These are phyloP conservation scores for Cladophialophora psammophila DNA, from an alignment of 2,329 filamentous ascomycete species.

Conservation along the genomic window DNA sequence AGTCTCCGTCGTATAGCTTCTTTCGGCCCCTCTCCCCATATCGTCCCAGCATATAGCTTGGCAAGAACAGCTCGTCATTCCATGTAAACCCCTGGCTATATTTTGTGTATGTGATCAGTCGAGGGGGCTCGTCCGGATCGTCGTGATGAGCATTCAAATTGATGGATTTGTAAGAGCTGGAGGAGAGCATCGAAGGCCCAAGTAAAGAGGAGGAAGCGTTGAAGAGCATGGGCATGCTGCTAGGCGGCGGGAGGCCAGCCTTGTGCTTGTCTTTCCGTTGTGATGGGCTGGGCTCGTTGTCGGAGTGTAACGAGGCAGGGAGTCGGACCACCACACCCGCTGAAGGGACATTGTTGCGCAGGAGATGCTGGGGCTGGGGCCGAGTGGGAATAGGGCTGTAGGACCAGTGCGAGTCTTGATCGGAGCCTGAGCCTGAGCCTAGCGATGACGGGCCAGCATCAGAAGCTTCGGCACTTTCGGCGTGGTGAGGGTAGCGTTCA, in stretches of 20 bases:
- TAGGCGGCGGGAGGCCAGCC: constrained; percentile 31
- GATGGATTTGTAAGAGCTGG: constrained; percentile 42
- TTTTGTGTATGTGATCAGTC: constrained; percentile 41
- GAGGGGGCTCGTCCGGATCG: constrained; percentile 40
- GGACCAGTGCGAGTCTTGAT: constrained; percentile 35
- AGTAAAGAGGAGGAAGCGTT: constrained; percentile 36
- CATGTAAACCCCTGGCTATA: constrained; percentile 42
- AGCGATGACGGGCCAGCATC: constrained; percentile 39
- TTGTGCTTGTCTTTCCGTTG: constrained; percentile 40
- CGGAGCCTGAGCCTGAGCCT: constrained; percentile 30
- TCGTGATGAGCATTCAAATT: constrained; percentile 39
- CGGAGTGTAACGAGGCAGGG: constrained; percentile 6
- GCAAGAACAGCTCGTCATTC: constrained; percentile 43
- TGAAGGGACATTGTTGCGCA: constrained; percentile 32
- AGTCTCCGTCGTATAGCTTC: constrained; percentile 40
- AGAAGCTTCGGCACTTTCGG: constrained; percentile 31
- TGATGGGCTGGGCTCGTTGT: constrained; percentile 14
- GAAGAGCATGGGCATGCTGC: constrained; percentile 30
- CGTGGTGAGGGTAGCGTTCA: constrained; percentile 29
- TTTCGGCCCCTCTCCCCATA: constrained; percentile 38
- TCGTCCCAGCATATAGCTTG: constrained; percentile 40
- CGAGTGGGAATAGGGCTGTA: constrained; percentile 29
- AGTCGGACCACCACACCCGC: constrained; percentile 24
- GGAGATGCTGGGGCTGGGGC: constrained; percentile 23
- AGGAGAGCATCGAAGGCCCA: constrained; percentile 40